These are phyloP conservation scores for Phytophthora sp. DNA, from an alignment of 352 stramenopile species.

Conservation along the genomic window DNA sequence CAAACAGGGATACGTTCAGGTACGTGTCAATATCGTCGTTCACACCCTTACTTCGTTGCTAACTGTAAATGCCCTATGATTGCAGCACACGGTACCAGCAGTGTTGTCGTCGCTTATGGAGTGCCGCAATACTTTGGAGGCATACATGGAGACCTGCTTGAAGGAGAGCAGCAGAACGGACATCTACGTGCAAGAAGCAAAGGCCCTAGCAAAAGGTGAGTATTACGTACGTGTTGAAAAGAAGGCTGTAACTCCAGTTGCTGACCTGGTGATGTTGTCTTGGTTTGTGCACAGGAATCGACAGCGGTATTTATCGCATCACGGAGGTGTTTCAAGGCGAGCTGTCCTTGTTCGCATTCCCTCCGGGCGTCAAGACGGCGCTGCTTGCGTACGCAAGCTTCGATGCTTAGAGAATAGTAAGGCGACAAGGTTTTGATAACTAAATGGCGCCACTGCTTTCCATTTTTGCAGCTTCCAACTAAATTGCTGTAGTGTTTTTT, in stretches of 20 bases:
- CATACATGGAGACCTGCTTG: conserved; percentile 73
- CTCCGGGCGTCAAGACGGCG: conserved; percentile 50
- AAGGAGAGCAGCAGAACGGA: conserved; percentile 66
- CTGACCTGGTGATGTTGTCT: conserved; percentile 8
- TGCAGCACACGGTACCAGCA: conserved; percentile 70
- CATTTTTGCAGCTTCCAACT: conserved; percentile 12
- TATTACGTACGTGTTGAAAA: background rate
- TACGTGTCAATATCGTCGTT: conserved; percentile 25
- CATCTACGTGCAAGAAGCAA: conserved; percentile 68
- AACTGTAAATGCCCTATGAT: conserved; percentile 1
- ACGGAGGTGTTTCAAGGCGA: conserved; percentile 71
- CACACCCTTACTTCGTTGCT: background rate
- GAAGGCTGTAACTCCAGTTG: background rate
- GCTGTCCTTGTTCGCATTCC: conserved; percentile 60
- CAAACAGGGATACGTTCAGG: conserved; percentile 70
- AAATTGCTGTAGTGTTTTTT: background rate
- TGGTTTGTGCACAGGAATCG: conserved; percentile 53
- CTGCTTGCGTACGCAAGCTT: conserved; percentile 56
- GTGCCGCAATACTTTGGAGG: conserved; percentile 64
- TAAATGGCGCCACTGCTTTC: conserved; percentile 22
- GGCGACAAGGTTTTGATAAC: conserved; percentile 16
- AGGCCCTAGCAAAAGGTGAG: conserved; percentile 60
- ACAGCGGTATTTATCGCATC: conserved; percentile 84
- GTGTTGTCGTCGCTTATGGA: conserved; percentile 73
- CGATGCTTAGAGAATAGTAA: conserved; percentile 42